These are phyloP conservation scores for Cucurbita moschata DNA, from an alignment of 306 rosid species.

Conservation along the genomic window DNA sequence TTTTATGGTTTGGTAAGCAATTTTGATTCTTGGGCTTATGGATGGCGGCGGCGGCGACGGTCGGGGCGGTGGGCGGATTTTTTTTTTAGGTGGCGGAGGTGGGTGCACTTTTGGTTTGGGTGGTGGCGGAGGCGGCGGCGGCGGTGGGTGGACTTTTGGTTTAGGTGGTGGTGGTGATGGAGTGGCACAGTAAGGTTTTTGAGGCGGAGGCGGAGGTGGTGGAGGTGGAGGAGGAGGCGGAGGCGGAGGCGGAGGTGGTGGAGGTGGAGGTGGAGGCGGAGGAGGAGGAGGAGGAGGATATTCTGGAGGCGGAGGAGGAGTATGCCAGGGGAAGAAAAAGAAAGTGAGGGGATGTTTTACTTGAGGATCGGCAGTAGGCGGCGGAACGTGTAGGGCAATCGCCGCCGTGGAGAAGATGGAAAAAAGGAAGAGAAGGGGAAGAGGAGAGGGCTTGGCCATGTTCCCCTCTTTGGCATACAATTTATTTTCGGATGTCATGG, in stretches of 20 bases:
- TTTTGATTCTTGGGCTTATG: background rate
- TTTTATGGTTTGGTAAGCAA: conserved; percentile 9
- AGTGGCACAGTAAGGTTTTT: background rate
- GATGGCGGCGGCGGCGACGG: background rate
- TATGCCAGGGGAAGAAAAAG: background rate
- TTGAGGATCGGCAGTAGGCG: background rate
- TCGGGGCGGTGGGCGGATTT: conserved; percentile 13
- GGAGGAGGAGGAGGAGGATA: background rate
- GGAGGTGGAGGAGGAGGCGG: background rate
- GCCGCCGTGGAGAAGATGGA: background rate
- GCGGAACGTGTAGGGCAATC: no score
- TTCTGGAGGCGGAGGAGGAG: background rate
- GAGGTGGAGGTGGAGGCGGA: conserved; percentile 3
- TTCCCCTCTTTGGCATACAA: background rate
- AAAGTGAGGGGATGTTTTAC: background rate
- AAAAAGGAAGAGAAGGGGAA: background rate
- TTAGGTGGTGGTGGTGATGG: background rate
- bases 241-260: conserved; percentile 21
- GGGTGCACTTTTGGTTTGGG: background rate
- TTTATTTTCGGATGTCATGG: background rate
- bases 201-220: conserved; percentile 9
- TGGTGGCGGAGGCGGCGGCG: fast-evolving
- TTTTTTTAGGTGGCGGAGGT: background rate
- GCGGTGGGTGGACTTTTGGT: background rate
- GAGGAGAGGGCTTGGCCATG: background rate